Evolutionary conservation across 495 filamentous ascomycete species (phyloP).

Genomic region (Aspergillus indologenus): DNA sequence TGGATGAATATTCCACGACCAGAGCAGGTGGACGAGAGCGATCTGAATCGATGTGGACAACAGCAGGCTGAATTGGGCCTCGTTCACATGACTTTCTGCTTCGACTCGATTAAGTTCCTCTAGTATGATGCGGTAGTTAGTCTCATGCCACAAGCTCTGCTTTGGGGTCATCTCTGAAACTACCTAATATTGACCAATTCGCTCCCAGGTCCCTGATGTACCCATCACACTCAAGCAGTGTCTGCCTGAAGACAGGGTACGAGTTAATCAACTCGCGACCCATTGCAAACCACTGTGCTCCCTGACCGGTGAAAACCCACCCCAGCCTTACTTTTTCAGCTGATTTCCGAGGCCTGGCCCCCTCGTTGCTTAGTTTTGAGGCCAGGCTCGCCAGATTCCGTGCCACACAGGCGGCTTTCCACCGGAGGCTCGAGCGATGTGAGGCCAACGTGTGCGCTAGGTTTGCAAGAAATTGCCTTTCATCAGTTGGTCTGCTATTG

Average conservation of each 20-base stretch:
- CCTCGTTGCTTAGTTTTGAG: slow-evolving; percentile 16
- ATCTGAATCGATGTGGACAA: slow-evolving; percentile 40
- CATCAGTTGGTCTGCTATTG: background rate
- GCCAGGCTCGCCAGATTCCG: slow-evolving; percentile 15
- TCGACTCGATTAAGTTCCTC: background rate
- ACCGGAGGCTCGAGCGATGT: slow-evolving; percentile 23
- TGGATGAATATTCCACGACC: slow-evolving; percentile 32
- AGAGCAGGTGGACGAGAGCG: slow-evolving; percentile 32
- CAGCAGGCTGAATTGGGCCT: slow-evolving; percentile 27
- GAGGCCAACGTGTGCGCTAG: slow-evolving; percentile 32
- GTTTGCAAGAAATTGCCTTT: slow-evolving; percentile 16
- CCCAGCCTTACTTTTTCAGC: slow-evolving; percentile 6
- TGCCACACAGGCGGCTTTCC: slow-evolving; percentile 16
- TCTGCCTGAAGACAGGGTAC: slow-evolving; percentile 24
- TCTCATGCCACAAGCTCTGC: background rate
- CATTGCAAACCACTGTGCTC: slow-evolving; percentile 42
- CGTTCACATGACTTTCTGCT: background rate
- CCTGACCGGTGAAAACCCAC: slow-evolving; percentile 42
- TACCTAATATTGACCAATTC: slow-evolving; percentile 9
- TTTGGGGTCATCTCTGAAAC: background rate
- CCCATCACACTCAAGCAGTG: slow-evolving; percentile 18
- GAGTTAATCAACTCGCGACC: slow-evolving; percentile 28
- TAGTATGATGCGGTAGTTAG: background rate
- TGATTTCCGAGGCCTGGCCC: slow-evolving; percentile 22
- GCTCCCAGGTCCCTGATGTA: slow-evolving; percentile 17